Evolutionary conservation across 305 asterid species (phyloP), one percentile per base, ranked within the genome.

Genomic region (Caryopteris hybrid): DNA sequence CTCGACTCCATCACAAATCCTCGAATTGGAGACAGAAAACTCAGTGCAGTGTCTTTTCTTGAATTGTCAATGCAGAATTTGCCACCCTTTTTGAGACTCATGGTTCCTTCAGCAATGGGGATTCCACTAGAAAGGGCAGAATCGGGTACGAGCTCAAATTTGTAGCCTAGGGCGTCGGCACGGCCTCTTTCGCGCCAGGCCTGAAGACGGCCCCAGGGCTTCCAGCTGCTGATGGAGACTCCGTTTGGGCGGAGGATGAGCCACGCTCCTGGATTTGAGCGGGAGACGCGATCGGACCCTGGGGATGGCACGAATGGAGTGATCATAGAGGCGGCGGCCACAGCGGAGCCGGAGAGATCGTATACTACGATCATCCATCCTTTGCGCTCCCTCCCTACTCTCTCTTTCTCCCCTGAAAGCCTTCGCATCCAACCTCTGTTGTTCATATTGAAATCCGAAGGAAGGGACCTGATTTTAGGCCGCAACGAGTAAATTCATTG

Each of bases 161-260:
- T 88, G 77, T 87, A 87, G 21, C 98, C 95, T 0, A 91, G 74
- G n/a, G 93, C 88, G 53, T 86, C 92, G 4, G 66, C 78, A 0
- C 83, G 72, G 0, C 95, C 96, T 31, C 97, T 64, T 76, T 91
- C 98, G 0, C 98, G 83, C 98, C 98, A 91, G 0, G 98, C 98
- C 82, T 89, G 94, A 0, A 91, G 90, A 0, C 96, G 89, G 7
- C 98, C 98, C 98, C 98, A 91, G 0, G 96, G 95, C 75, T 91
- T 91, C 98, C 98, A 89, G 69, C 91, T 85, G 16, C 91, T 80
- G 16, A 82, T 79, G 3, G 86, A 84, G 17, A 75, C 77, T 0
- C 95, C 93, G 11, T 82, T 84, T 8, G 98, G 96, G 12, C 87
- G 64, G 42, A 91, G 87, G 79, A 91, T 87, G 57, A 91, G 92